These are phyloP conservation scores for Leishmania amazonensis DNA, from an alignment of 208 protist genomes.

Conservation along the genomic window DNA sequence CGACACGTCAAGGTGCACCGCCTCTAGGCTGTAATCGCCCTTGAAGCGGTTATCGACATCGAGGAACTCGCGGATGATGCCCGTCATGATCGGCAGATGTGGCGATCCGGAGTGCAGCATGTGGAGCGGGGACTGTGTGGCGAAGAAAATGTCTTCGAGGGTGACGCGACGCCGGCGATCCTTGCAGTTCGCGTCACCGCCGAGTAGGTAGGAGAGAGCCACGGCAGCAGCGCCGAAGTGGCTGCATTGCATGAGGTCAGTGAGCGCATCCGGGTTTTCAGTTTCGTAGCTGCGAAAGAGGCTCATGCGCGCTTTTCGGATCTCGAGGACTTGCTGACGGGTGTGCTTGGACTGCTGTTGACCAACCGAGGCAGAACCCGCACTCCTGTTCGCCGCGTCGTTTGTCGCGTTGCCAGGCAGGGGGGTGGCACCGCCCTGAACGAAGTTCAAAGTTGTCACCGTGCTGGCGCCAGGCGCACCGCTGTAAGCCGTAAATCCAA, in stretches of 20 bases:
- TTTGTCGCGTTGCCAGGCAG: conserved; percentile 17
- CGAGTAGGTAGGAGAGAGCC: conserved; percentile 81
- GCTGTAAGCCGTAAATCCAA: conserved; percentile 32
- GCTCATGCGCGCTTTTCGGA: conserved; percentile 58
- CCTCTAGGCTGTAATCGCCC: conserved; percentile 80
- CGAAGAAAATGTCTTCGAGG: conserved; percentile 92
- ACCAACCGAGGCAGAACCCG: conserved; percentile 31
- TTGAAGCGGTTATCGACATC: conserved; percentile 91
- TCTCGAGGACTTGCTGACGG: conserved; percentile 76
- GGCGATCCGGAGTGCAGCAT: conserved; percentile 76
- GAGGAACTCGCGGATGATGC: conserved; percentile 88
- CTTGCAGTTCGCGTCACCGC: conserved; percentile 62
- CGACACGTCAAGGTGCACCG: conserved; percentile 79
- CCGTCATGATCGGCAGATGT: conserved; percentile 71
- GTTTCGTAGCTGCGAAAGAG: conserved; percentile 82
- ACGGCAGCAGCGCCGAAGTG: conserved; percentile 80
- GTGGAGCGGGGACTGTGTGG: conserved; percentile 86
- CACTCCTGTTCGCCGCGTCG: conserved; percentile 27
- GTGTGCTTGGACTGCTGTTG: conserved; percentile 52
- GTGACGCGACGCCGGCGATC: conserved; percentile 83
- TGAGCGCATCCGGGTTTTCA: conserved; percentile 43
- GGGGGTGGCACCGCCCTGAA: not conserved
- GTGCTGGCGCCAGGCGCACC: conserved; percentile 1
- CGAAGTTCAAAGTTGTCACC: conserved; percentile 16
- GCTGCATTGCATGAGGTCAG: conserved; percentile 59